These are phyloP conservation scores for Botrytis deweyae DNA, from an alignment of 2,329 filamentous ascomycete genomes.

Conservation along the genomic window DNA sequence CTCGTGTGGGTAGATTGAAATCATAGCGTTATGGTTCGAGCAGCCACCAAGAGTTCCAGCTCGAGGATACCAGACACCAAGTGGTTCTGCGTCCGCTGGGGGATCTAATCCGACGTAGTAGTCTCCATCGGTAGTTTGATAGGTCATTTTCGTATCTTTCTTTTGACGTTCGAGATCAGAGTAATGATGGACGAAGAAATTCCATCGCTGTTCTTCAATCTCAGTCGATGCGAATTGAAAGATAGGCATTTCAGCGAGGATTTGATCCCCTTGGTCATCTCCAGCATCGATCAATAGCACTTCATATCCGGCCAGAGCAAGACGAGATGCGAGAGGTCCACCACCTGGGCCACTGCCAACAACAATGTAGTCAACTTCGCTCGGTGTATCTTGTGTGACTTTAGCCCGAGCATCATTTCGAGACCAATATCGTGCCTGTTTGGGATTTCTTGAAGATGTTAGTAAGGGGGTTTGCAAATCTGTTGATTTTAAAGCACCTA, in stretches of 20 bases:
- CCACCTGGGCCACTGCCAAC: slow-evolving; percentile 55
- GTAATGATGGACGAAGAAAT: slow-evolving; percentile 43
- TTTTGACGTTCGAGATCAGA: slow-evolving; percentile 24
- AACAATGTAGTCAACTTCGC: slow-evolving; percentile 49
- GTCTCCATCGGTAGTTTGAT: slow-evolving; percentile 40
- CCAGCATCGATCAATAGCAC: slow-evolving; percentile 55
- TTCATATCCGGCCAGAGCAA: slow-evolving; percentile 51
- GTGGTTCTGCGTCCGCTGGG: slow-evolving; percentile 28
- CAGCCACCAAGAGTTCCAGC: slow-evolving; percentile 39
- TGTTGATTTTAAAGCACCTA: not conserved
- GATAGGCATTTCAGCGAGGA: slow-evolving; percentile 50
- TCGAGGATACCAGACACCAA: slow-evolving; percentile 39
- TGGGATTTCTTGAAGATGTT: not conserved
- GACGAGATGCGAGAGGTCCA: slow-evolving; percentile 49
- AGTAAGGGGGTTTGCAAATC: not conserved
- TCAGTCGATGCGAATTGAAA: slow-evolving; percentile 47
- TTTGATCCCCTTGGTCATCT: slow-evolving; percentile 47
- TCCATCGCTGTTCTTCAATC: slow-evolving; percentile 50
- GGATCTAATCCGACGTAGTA: slow-evolving; percentile 34
- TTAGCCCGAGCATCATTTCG: slow-evolving; percentile 6
- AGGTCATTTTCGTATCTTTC: slow-evolving; percentile 36
- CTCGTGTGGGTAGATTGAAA: slow-evolving; percentile 28
- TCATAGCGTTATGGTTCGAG: slow-evolving; percentile 31
- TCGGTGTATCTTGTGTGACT: not conserved
- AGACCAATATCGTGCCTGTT: slow-evolving; percentile 17